Evolutionary conservation across 2,329 filamentous ascomycete species (phyloP), one percentile per base, ranked within the genome.

Genomic region (Hypomyces rosellus): DNA sequence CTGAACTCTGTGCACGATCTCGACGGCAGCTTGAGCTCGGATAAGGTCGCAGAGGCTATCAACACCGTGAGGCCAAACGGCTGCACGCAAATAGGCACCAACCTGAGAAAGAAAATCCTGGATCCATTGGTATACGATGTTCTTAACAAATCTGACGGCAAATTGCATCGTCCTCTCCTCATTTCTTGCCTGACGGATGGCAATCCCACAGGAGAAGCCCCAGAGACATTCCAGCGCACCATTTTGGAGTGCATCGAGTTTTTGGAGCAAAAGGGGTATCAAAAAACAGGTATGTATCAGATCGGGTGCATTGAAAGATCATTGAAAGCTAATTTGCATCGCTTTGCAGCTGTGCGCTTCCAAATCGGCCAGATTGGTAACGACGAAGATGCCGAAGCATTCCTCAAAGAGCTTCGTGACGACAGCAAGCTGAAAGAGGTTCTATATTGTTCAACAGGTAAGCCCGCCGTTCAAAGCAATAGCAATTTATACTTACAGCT

Each of bases 181-280:
- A 14, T 52, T 41, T 52, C 46, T 5, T 49, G 42, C 25, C 49
- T 52, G 11, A 49, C 43, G 3, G 51, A 52, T 30, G 51, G 51
- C 6, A 30, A 43, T 22, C 42, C 51, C 9, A 44, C 38, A 6
- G 34, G 39, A 4, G 47, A 49, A 12, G 1, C 34, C 1, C 3
- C 4, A 2, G 13, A 25, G 4, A 30, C 13, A 7, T 46, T 52
- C 2, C 39, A 39, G n/a, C 12, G 43, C 4, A 15, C 25, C 7
- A 52, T 52, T 11, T 9, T 52, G 7, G 15, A 20, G 2, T 52
- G 51, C 14, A 14, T 34, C 14, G 5, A 36, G 0, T 46, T 44
- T n/a, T 38, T 49, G 2, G 3, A 15, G 8, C 18, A 44, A 4
- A n/a, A 52, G 14, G n/a, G 18, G 2, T 49, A 52, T 34, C 42